phyloP scores from a whole-genome alignment of 2,329 filamentous ascomycete genomes.

The Paraconiothyrium sp. region DNA sequence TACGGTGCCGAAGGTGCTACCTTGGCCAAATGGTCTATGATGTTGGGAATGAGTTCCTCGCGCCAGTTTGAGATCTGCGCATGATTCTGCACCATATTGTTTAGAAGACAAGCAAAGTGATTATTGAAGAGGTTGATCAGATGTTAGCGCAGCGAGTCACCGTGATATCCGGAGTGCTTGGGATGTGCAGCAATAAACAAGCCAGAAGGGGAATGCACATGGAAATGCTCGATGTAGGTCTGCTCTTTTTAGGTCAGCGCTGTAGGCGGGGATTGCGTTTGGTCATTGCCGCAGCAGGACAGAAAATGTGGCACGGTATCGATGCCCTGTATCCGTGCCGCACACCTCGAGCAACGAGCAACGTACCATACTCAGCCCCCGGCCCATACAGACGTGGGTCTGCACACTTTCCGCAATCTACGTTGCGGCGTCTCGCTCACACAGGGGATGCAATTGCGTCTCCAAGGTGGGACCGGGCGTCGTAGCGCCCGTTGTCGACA shows the following conservation, averaged over 20 bases:
- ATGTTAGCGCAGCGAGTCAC: neutral
- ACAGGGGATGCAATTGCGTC: neutral
- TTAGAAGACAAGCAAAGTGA: too few relatives aligned
- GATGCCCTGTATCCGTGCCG: neutral
- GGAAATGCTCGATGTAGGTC: neutral
- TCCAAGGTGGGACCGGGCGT: neutral
- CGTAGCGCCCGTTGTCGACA: neutral
- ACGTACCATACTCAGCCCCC: neutral
- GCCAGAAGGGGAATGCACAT: neutral
- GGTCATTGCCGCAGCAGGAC: neutral
- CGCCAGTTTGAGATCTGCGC: conserved; percentile 19
- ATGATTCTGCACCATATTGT: conserved; percentile 15
- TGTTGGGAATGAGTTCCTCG: conserved; percentile 19
- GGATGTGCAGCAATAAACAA: neutral
- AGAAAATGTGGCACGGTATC: neutral
- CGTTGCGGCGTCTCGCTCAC: neutral
- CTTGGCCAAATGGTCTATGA: conserved; percentile 22
- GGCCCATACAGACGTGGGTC: neutral
- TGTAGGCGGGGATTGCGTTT: neutral
- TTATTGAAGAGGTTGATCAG: neutral
- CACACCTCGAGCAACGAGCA: neutral
- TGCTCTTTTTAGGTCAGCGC: neutral
- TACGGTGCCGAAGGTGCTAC: conserved; percentile 15
- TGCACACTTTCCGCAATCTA: neutral
- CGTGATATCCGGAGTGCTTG: neutral